Conservation (phyloP, 345 rosid species). For the Moringa oleifera region DNA sequence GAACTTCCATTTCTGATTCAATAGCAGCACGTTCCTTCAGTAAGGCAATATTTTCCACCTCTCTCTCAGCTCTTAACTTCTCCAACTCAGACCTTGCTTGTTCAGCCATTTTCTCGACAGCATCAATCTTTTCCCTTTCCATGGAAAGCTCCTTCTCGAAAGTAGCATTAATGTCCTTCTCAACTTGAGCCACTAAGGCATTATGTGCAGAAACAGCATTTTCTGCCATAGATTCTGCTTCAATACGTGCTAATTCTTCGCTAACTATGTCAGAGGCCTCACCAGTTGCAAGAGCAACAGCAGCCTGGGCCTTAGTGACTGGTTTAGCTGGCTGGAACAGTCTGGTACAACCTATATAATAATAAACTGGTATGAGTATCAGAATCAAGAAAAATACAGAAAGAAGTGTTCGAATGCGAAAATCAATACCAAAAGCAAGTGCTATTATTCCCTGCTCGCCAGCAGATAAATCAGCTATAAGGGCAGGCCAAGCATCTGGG, state of each 20-base stretch:
- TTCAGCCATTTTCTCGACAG: conserved; percentile 79
- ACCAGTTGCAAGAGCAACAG: conserved; percentile 80
- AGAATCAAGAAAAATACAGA: conserved; percentile 16
- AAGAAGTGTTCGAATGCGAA: conserved; percentile 14
- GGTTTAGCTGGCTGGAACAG: conserved; percentile 90
- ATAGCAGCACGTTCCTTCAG: conserved; percentile 60
- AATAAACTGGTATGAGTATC: conserved; percentile 7
- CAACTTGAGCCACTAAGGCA: conserved; percentile 76
- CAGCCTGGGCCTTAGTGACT: conserved; percentile 93
- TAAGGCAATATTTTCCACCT: conserved; percentile 55
- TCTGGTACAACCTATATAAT: conserved; percentile 65
- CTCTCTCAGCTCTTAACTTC: conserved; percentile 61
- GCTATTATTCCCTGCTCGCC: conserved; percentile 87
- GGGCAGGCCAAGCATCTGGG: conserved; percentile 92
- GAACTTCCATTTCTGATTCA: conserved; percentile 81
- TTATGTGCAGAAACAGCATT: conserved; percentile 72
- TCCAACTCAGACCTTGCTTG: conserved; percentile 66
- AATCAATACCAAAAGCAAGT: conserved; percentile 76
- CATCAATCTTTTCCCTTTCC: conserved; percentile 68
- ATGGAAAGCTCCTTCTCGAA: conserved; percentile 65
- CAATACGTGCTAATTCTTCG: conserved; percentile 88
- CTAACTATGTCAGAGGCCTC: conserved; percentile 72
- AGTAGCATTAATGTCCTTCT: conserved; percentile 68
- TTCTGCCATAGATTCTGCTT: conserved; percentile 92
- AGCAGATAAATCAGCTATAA: conserved; percentile 73